Conservation (phyloP, 106 monocot species). For the Posidonia australis region DNA sequence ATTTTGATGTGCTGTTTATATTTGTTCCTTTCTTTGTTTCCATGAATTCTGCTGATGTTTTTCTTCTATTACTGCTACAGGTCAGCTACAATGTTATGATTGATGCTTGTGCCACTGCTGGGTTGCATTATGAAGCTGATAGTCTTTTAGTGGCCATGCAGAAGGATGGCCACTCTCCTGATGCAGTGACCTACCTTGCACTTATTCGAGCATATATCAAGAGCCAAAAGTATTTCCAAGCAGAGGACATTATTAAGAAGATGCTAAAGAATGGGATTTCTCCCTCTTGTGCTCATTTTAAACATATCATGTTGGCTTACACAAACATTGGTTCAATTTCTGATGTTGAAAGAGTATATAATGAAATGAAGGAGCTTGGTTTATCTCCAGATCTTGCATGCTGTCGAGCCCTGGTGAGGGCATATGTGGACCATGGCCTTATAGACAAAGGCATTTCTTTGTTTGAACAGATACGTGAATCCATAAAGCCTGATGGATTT, state of each 20-base stretch:
- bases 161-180: conserved; percentile 42
- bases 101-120: conserved; percentile 67
- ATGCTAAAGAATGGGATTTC: conserved; percentile 42
- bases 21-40: neutral
- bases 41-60: neutral
- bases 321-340: conserved; percentile 37
- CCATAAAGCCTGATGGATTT: conserved; percentile 67
- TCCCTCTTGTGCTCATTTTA: conserved; percentile 67
- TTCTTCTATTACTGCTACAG: conserved; percentile 15
- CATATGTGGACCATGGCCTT: conserved; percentile 56
- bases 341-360: conserved; percentile 57
- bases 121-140: conserved; percentile 44
- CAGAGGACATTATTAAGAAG: conserved; percentile 37
- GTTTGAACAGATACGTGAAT: conserved; percentile 33
- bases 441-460: conserved; percentile 60
- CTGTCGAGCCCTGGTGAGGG: conserved; percentile 67
- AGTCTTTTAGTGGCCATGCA: conserved; percentile 58
- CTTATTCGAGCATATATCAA: conserved; percentile 59
- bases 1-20: neutral
- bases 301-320: conserved; percentile 56
- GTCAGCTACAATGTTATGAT: conserved; percentile 88
- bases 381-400: conserved; percentile 65
- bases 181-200: conserved; percentile 64
- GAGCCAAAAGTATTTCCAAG: conserved; percentile 29
- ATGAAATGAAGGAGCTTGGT: conserved; percentile 42